These are phyloP conservation scores for Stemphylium vesicarium DNA, from an alignment of 2,329 filamentous ascomycete genomes.

Conservation along the genomic window DNA sequence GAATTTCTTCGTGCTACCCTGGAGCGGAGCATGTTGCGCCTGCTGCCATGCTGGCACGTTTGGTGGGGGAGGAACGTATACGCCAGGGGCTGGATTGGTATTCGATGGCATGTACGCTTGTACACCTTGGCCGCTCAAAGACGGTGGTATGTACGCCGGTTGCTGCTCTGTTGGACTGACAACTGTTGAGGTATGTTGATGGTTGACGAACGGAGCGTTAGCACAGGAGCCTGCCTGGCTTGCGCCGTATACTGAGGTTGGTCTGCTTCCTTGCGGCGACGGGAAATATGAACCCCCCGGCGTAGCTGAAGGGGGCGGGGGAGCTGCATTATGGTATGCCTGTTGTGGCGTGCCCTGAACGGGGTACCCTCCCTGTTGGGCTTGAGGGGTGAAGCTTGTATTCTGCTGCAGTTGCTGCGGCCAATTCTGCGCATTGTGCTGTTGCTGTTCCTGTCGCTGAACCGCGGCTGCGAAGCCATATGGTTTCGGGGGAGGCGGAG, in stretches of 20 bases:
- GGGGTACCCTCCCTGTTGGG: constrained; percentile 37
- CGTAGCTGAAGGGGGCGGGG: constrained; percentile 38
- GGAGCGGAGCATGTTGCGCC: constrained; percentile 43
- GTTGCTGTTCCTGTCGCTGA: constrained; percentile 28
- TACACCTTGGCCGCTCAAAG: constrained; percentile 41
- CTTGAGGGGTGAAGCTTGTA: constrained; percentile 25
- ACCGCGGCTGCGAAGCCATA: constrained; percentile 39
- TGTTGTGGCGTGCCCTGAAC: constrained; percentile 27
- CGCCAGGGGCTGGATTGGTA: constrained; percentile 44
- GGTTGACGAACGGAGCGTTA: constrained; percentile 11
- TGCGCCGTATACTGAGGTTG: constrained; percentile 39
- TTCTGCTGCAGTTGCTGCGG: constrained; percentile 29
- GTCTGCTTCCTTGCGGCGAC: constrained; percentile 31
- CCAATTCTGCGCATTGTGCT: constrained; percentile 23
- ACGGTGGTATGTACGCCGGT: constrained; percentile 42
- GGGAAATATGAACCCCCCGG: constrained; percentile 43
- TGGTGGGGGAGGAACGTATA: constrained; percentile 46
- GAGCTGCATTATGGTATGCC: constrained; percentile 35
- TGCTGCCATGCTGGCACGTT: constrained; percentile 48
- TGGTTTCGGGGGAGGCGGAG: constrained; percentile 48
- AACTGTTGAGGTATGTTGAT: constrained; percentile 30
- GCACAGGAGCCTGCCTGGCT: constrained; percentile 27
- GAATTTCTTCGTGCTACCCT: constrained; percentile 40
- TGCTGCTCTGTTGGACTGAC: constrained; percentile 43
- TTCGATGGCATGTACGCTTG: constrained; percentile 45